Evolutionary conservation across 192 early-diverging fungal genomes (phyloP).

Genomic region (Dissophora globulifera): DNA sequence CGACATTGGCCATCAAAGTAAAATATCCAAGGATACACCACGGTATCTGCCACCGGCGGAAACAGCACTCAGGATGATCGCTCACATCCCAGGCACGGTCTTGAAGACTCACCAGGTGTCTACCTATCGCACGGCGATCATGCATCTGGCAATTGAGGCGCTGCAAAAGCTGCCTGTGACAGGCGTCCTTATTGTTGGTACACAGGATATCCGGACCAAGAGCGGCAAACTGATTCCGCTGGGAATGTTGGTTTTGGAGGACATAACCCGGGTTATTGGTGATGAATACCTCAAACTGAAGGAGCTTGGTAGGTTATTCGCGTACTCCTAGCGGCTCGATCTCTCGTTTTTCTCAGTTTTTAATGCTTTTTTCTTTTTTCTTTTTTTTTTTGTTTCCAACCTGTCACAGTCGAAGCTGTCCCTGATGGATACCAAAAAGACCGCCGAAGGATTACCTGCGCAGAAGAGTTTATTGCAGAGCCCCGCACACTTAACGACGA

Average conservation of each 20-base stretch:
- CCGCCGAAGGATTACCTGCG: constrained; percentile 48
- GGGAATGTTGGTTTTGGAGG: constrained; percentile 79
- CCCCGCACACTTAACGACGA: constrained; percentile 50
- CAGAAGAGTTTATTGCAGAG: constrained; percentile 51
- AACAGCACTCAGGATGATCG: constrained; percentile 67
- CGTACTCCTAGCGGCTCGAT: too few species aligned
- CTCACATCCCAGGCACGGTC: constrained; percentile 65
- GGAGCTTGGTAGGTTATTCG: constrained; percentile 52
- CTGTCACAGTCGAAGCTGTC: constrained; percentile 65
- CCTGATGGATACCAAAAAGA: constrained; percentile 74
- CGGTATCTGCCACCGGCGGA: constrained; percentile 56
- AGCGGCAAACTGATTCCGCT: constrained; percentile 78
- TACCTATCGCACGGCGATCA: constrained; percentile 69
- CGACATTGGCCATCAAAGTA: constrained; percentile 75
- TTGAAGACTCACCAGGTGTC: constrained; percentile 61
- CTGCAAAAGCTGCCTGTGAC: constrained; percentile 63
- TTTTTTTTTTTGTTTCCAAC: neutral
- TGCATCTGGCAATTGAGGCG: constrained; percentile 71
- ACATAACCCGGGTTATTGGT: constrained; percentile 69
- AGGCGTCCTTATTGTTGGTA: constrained; percentile 75
- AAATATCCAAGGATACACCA: constrained; percentile 63
- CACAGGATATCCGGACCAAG: constrained; percentile 73
- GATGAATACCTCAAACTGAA: constrained; percentile 64
- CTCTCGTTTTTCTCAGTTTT: too few species aligned
- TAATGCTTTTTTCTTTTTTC: neutral